These are phyloP conservation scores for Mucor saturninus DNA, from an alignment of 371 early-diverging fungal genomes.

Conservation along the genomic window DNA sequence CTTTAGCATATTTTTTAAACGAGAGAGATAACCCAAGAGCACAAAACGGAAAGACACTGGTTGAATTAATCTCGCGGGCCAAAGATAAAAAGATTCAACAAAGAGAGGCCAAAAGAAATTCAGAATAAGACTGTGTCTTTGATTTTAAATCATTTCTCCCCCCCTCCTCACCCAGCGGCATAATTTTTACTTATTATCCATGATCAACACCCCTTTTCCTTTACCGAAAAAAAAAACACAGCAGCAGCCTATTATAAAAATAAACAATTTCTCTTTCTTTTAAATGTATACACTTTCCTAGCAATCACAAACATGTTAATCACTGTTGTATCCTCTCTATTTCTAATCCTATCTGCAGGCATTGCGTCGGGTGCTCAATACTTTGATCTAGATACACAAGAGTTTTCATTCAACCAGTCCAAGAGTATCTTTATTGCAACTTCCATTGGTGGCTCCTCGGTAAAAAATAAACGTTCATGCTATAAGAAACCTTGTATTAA, in stretches of 20 bases:
- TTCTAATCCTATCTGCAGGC: background rate
- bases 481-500: no score
- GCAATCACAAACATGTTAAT: background rate
- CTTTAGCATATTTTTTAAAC: constrained; percentile 56
- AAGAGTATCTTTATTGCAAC: constrained; percentile 17
- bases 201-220: background rate
- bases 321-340: background rate
- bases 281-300: no score
- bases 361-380: background rate
- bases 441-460: constrained; percentile 21
- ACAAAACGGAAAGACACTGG: constrained; percentile 52
- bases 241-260: no score
- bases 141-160: no score
- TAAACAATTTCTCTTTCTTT: no score
- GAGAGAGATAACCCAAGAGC: constrained; percentile 55
- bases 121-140: background rate
- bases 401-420: background rate
- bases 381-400: background rate
- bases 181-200: no score
- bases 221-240: constrained; percentile 2
- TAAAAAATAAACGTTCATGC: background rate
- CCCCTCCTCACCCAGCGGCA: no score
- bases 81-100: constrained; percentile 36
- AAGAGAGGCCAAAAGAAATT: constrained; percentile 31
- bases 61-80: constrained; percentile 40